Conservation (phyloP, 306 rosid genomes). For the Corylus heterophylla region DNA sequence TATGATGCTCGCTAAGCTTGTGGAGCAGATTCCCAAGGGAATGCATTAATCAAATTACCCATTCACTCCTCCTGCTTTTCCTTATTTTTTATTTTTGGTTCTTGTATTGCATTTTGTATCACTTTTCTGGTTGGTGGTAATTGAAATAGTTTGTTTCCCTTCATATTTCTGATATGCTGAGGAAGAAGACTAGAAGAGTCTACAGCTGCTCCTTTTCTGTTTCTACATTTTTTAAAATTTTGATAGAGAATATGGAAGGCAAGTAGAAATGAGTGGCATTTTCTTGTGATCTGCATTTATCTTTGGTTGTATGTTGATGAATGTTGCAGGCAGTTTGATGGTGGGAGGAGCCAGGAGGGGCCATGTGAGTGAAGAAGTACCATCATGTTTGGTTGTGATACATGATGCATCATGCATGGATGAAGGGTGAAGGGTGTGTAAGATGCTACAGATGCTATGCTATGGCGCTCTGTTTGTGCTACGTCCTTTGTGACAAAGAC, state of each 20-base stretch:
- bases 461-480: not conserved
- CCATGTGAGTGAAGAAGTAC: not conserved
- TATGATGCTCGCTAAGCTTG: conserved; percentile 30
- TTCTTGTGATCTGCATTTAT: too few species aligned
- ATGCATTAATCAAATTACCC: not conserved
- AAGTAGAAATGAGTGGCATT: too few species aligned
- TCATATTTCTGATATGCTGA: not conserved
- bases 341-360: not conserved
- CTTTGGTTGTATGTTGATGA: not conserved
- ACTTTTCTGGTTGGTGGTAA: not conserved
- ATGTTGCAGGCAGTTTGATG: not conserved
- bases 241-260: too few species aligned
- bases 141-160: too few species aligned
- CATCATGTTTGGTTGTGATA: not conserved
- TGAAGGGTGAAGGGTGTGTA: not conserved
- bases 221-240: too few species aligned
- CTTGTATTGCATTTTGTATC: not conserved
- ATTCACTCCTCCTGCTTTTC: not conserved
- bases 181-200: not conserved
- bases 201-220: not conserved
- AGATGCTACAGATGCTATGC: not conserved
- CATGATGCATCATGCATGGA: not conserved
- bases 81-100: not conserved
- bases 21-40: conserved; percentile 10
- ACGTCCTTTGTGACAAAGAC: conserved; percentile 10